Evolutionary conservation across 768 basidiomycete genomes (phyloP).

Genomic region (Panaeolus papilionaceus): DNA sequence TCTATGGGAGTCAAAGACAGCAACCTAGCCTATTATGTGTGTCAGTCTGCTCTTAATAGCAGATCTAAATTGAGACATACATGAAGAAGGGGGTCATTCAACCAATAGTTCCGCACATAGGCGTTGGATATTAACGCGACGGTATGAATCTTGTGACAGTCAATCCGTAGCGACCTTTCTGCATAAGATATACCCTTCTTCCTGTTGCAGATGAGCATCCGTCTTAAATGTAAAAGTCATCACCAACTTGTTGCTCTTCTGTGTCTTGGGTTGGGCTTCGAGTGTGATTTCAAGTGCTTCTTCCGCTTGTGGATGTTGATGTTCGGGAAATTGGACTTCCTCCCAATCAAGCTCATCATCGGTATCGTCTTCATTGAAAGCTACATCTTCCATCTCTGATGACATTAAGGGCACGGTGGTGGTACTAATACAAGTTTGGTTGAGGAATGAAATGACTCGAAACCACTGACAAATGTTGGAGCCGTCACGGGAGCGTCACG

Average conservation of each 20-base stretch:
- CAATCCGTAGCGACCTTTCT: constrained; percentile 77
- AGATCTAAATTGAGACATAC: constrained; percentile 44
- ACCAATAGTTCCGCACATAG: constrained; percentile 77
- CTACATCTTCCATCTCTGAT: constrained; percentile 25
- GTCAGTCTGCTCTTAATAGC: background rate
- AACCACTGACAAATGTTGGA: constrained; percentile 8
- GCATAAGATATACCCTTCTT: constrained; percentile 62
- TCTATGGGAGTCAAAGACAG: constrained; percentile 84
- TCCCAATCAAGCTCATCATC: constrained; percentile 86
- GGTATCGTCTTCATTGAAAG: constrained; percentile 40
- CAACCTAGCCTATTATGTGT: constrained; percentile 74
- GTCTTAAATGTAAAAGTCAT: constrained; percentile 18
- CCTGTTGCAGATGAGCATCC: constrained; percentile 32
- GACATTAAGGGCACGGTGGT: constrained; percentile 24
- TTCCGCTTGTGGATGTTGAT: constrained; percentile 39
- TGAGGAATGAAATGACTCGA: constrained; percentile 14
- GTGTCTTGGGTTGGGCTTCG: constrained; percentile 46
- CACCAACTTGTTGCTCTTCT: constrained; percentile 52
- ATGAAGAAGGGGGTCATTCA: constrained; percentile 84
- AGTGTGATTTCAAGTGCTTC: constrained; percentile 74
- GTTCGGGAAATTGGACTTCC: constrained; percentile 68
- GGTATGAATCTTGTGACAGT: constrained; percentile 91
- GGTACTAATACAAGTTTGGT: constrained; percentile 6
- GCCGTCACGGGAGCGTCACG: constrained; percentile 14
- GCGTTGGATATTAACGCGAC: constrained; percentile 81